Conservation (phyloP, 2,329 filamentous ascomycete genomes). For the Thelonectria discophora region DNA sequence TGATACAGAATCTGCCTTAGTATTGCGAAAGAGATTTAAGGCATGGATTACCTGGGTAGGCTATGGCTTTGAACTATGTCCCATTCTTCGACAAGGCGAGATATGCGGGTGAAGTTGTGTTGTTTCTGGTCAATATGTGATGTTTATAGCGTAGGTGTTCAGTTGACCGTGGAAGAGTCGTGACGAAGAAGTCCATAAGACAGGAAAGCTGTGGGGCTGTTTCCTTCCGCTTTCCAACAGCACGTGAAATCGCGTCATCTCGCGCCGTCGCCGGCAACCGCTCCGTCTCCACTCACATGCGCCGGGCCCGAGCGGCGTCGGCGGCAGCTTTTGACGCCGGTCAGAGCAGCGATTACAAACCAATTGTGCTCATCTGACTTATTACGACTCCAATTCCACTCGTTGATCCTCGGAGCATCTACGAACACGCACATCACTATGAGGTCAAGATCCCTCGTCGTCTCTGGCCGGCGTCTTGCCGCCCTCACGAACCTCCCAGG, state of each 20-base stretch:
- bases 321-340: slow-evolving; percentile 8
- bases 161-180: too few relatives aligned
- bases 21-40: too few relatives aligned
- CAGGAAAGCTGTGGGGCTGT: too few relatives aligned
- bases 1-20: too few relatives aligned
- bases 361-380: slow-evolving; percentile 5
- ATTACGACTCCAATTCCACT: slow-evolving; percentile 5
- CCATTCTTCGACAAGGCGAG: too few relatives aligned
- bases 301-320: slow-evolving; percentile 31
- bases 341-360: slow-evolving; percentile 38
- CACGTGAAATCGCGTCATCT: slow-evolving; percentile 44
- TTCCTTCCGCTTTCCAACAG: too few relatives aligned
- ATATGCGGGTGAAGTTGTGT: too few relatives aligned
- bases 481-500: slow-evolving; percentile 14
- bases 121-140: too few relatives aligned
- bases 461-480: slow-evolving; percentile 32
- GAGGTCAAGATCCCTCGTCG: slow-evolving; percentile 35
- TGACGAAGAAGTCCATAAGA: too few relatives aligned
- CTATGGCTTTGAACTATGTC: too few relatives aligned
- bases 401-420: background rate
- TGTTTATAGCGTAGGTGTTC: too few relatives aligned
- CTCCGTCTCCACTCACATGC: slow-evolving; percentile 25
- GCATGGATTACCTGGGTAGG: too few relatives aligned
- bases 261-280: slow-evolving; percentile 23
- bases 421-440: slow-evolving; percentile 19